Conservation (phyloP, 1,139 yeast species). For the Blastobotrys aristatus region DNA sequence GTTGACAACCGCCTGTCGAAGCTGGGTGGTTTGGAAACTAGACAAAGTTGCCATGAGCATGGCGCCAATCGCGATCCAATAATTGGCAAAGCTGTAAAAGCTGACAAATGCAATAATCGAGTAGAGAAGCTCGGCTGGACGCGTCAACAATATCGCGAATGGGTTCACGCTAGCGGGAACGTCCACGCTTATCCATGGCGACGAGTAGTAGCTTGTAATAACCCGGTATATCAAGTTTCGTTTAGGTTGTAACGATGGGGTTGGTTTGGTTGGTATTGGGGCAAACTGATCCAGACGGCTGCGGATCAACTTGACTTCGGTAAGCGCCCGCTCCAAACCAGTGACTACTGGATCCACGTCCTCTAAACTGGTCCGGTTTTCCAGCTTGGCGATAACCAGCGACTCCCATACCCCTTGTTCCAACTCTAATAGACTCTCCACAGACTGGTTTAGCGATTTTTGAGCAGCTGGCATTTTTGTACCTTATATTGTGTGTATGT, state of each 20-base stretch:
- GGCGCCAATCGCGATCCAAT: not conserved
- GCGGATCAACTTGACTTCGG: not conserved
- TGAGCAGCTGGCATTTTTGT: too few relatives aligned
- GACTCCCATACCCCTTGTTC: conserved; percentile 6
- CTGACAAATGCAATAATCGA: not conserved
- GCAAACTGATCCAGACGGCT: not conserved
- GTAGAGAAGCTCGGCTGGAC: conserved; percentile 7
- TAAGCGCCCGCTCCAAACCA: conserved; percentile 6
- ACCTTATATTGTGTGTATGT: not conserved
- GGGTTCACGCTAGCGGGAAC: conserved; percentile 8
- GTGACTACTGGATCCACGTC: not conserved
- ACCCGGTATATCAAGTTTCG: not conserved
- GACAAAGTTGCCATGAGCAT: not conserved
- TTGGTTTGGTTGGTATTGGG: too few relatives aligned
- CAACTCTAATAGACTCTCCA: conserved; percentile 3
- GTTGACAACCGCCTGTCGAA: not conserved
- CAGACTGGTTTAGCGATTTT: not conserved
- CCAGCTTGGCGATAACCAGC: not conserved
- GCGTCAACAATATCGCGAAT: not conserved
- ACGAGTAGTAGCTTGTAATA: not conserved
- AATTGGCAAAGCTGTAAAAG: not conserved
- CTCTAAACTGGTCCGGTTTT: not conserved
- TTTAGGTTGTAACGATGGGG: not conserved
- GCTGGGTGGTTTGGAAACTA: conserved; percentile 6
- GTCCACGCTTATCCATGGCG: conserved; percentile 4